Conservation (phyloP, 2,329 filamentous ascomycete genomes). For the Cladosporium sp. region DNA sequence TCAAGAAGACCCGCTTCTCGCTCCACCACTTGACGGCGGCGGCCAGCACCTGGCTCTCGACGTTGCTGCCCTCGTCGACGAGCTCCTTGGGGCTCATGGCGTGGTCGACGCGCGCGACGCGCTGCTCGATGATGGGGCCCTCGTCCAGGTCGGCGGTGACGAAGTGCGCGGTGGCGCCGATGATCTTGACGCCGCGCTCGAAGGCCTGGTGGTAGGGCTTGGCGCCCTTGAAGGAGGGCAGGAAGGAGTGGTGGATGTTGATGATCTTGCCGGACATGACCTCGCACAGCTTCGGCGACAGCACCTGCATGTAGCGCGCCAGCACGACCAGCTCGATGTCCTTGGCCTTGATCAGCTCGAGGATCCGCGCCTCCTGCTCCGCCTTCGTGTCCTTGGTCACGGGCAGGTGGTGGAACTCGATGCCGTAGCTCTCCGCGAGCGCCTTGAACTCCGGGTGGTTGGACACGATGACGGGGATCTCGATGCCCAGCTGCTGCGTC, state of each 20-base stretch:
- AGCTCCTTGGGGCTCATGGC: constrained; percentile 68
- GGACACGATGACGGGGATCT: constrained; percentile 71
- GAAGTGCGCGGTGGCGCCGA: constrained; percentile 79
- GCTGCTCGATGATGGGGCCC: constrained; percentile 83
- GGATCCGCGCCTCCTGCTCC: constrained; percentile 63
- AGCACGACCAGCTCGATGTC: constrained; percentile 72
- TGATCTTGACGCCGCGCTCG: constrained; percentile 81
- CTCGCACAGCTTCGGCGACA: constrained; percentile 65
- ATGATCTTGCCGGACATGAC: constrained; percentile 82
- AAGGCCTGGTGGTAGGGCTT: constrained; percentile 86
- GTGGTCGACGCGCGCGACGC: constrained; percentile 70
- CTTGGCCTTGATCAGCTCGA: constrained; percentile 63
- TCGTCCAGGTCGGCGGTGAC: constrained; percentile 81
- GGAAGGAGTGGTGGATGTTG: constrained; percentile 86
- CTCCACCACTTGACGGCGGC: constrained; percentile 80
- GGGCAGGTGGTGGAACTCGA: constrained; percentile 74
- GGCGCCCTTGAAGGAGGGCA: constrained; percentile 81
- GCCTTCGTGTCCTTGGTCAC: constrained; percentile 72
- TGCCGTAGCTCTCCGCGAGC: constrained; percentile 65
- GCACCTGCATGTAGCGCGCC: constrained; percentile 82
- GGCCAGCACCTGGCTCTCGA: constrained; percentile 76
- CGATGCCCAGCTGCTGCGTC: constrained; percentile 66
- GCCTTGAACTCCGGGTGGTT: constrained; percentile 70
- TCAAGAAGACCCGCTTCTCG: constrained; percentile 70
- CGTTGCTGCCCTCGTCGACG: constrained; percentile 73